phyloP scores from a whole-genome alignment of 768 basidiomycete species.

The Hirschioporus abietinus region DNA sequence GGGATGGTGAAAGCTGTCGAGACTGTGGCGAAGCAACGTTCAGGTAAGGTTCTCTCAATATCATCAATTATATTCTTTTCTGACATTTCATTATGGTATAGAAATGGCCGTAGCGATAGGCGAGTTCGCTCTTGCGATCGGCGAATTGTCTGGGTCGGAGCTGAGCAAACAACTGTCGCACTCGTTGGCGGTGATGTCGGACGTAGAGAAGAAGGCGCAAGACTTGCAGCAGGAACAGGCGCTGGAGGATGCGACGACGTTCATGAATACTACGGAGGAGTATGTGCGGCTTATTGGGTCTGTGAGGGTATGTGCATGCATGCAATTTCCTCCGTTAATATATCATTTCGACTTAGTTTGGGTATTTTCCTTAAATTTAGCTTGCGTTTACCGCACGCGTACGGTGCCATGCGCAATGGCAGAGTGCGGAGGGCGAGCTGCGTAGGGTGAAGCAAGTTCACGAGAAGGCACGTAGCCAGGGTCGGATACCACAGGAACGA shows the following conservation, averaged over 20 bases:
- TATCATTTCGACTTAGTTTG: background rate
- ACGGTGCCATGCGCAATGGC: conserved; percentile 77
- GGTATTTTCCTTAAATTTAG: conserved; percentile 30
- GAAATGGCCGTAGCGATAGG: conserved; percentile 65
- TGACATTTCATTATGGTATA: conserved; percentile 19
- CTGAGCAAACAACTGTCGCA: conserved; percentile 67
- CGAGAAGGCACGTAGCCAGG: conserved; percentile 78
- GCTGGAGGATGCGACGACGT: conserved; percentile 73
- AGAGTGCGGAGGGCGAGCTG: conserved; percentile 70
- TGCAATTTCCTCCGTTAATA: background rate
- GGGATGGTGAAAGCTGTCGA: conserved; percentile 86
- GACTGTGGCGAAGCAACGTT: conserved; percentile 73
- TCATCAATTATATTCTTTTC: background rate
- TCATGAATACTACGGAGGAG: conserved; percentile 86
- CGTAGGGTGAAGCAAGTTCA: conserved; percentile 68
- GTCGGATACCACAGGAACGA: conserved; percentile 64
- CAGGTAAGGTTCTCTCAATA: conserved; percentile 38
- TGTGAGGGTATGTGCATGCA: conserved; percentile 59
- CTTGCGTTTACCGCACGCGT: conserved; percentile 85
- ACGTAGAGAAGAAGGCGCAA: conserved; percentile 68
- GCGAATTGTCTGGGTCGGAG: conserved; percentile 70
- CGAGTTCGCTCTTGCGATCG: conserved; percentile 76
- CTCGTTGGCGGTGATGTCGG: conserved; percentile 64
- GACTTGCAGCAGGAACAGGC: conserved; percentile 72
- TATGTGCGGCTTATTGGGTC: conserved; percentile 89